These are phyloP conservation scores for Oidium heveae DNA, from an alignment of 2,329 filamentous ascomycete species.

Conservation along the genomic window DNA sequence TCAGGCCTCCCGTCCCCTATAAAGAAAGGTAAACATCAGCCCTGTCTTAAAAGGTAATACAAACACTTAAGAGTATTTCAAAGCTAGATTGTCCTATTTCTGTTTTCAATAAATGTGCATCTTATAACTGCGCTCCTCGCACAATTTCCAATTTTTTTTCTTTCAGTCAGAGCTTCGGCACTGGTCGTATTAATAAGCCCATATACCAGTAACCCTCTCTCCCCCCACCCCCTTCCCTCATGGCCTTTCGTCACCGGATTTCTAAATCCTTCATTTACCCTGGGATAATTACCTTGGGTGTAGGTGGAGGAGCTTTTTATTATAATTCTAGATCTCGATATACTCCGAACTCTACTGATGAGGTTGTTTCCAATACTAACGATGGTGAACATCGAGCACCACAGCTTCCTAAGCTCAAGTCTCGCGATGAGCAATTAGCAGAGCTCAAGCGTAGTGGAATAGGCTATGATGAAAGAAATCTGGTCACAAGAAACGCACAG, in stretches of 20 bases:
- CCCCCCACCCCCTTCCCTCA: too few species aligned
- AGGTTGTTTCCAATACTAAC: constrained; percentile 42
- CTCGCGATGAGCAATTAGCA: constrained; percentile 23
- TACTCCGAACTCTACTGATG: constrained; percentile 46
- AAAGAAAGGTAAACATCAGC: too few species aligned
- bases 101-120: too few species aligned
- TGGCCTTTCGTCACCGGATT: constrained; percentile 17
- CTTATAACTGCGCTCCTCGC: too few species aligned
- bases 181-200: too few species aligned
- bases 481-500: constrained; percentile 17
- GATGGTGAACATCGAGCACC: constrained; percentile 37
- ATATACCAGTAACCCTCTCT: too few species aligned
- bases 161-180: too few species aligned
- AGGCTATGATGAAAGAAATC: constrained; percentile 22
- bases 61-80: too few species aligned
- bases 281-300: constrained; percentile 20
- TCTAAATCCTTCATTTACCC: constrained; percentile 25
- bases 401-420: constrained; percentile 24
- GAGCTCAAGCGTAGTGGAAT: constrained; percentile 22
- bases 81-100: too few species aligned
- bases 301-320: constrained; percentile 24
- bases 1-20: too few species aligned
- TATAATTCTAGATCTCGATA: constrained; percentile 40
- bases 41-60: too few species aligned
- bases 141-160: too few species aligned